Evolutionary conservation across 306 rosid genomes (phyloP), one percentile per base, ranked within the genome.

Genomic region (Bauhinia variegata): DNA sequence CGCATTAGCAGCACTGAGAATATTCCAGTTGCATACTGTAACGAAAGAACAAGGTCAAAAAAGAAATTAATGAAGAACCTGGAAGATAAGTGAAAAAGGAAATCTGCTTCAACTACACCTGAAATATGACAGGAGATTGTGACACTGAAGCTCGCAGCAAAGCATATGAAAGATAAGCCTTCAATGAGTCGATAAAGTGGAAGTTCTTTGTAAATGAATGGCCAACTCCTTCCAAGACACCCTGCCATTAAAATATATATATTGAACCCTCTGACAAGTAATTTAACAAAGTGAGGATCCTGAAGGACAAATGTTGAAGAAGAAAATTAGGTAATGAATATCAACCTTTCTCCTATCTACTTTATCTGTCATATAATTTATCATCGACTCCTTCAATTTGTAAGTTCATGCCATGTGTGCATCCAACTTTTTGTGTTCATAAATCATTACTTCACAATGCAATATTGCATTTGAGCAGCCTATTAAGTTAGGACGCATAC

Each of bases 141-240:
- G 97, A 88, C 79, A 95, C 95, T 73, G 96, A 88, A 82, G 99
- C 96, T 73, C 97, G 89, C 77, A 95, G 69, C 71, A 95, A 76
- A 34, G 96, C 99, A 80, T 95, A 95, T 48, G 99, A 95, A 75
- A 95, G 96, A 82, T 88, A 95, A 37, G 99, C 99, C 86, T 95
- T 95, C 83, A 95, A 97, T n/a, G 99, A 91, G 71, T 95, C 99
- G 70, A 95, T 95, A 77, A 95, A 95, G 82, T 95, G 96, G 75
- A 91, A 91, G 82, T 91, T 86, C 79, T 90, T 88, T 30, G 97
- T 95, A 82, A 90, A 95, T 64, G 91, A 75, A 71, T 95, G 95
- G 65, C 91, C 88, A 71, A 95, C 99, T 62, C 99, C 97, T 75
- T 95, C 99, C 81, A 95, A 85, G 64, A 95, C 85, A 73, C 99